Base-by-base conservation (phyloP, 2,329 filamentous ascomycete species). In the Fusarium nodosum region DNA sequence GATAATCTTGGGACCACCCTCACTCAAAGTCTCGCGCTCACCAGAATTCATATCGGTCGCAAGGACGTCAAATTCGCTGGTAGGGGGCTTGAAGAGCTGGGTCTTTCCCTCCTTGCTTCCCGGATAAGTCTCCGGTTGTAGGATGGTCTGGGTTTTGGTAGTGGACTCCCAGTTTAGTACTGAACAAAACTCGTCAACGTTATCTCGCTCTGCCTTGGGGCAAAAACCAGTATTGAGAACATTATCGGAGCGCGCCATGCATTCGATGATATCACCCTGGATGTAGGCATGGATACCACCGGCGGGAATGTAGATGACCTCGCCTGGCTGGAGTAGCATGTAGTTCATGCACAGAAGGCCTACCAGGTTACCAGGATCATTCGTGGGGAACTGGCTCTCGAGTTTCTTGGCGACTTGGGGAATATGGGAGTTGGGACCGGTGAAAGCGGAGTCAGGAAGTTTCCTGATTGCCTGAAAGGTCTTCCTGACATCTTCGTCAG, bases 211-310 rank as follows among this genome's bases (percentile, higher is more conserved):
- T 0, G 87, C 86, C 2, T 83, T 82, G 0, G 91, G 90, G 70
- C 90, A 93, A 81, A 94, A 93, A 0, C 91, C 91, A 0, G 87
- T 88, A 77, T 92, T 92, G 51, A 94, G 82, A 3, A 94, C 91
- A 60, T 93, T 93, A 80, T 93, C 90, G 22, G 85, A 89, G 10
- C 90, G 85, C 2, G 91, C 91, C 91, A 93, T 93, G 79, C 91
- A 93, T 77, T 93, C 91, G 71, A 93, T 88, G 53, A 93, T 92
- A 75, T 93, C 88, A 5, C 91, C 91, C 6, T 85, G 85, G 0
- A 93, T 81, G 74, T 93, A 93, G 0, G 91, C 91, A 74, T 93
- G 90, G 56, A 93, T 91, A 7, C 90, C 90, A 68, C 93, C 90
- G 1, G 90, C 90, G 0, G 90, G 91, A 18, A 93, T 90, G 75